Evolutionary conservation across 768 basidiomycete genomes (phyloP).

Genomic region (Lactarius indigo): DNA sequence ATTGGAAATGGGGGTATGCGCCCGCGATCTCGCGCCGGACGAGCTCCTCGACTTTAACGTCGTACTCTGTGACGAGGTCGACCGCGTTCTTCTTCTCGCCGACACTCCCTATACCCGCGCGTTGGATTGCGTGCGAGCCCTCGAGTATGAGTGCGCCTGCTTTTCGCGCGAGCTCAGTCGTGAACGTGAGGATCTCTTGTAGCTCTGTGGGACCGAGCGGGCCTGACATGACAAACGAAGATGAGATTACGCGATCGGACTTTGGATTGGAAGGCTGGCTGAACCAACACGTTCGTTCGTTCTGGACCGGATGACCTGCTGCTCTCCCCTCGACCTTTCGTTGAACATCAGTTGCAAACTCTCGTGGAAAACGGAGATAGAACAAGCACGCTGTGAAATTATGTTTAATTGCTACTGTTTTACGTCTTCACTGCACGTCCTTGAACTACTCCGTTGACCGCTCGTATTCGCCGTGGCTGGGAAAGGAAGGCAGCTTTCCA

Average conservation of each 20-base stretch:
- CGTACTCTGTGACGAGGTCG: conserved; percentile 93
- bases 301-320: too few species aligned
- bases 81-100: conserved; percentile 92
- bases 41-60: conserved; percentile 84
- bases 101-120: conserved; percentile 46
- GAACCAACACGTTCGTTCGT: too few species aligned
- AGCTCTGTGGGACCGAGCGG: conserved; percentile 44
- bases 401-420: not conserved
- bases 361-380: not conserved
- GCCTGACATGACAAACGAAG: conserved; percentile 15
- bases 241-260: not conserved
- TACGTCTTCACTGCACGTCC: not conserved
- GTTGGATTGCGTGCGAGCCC: conserved; percentile 72
- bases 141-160: conserved; percentile 76
- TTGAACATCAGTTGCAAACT: not conserved
- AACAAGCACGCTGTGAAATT: not conserved
- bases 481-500: not conserved
- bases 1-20: conserved; percentile 72
- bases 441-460: not conserved
- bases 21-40: conserved; percentile 64
- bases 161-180: conserved; percentile 62
- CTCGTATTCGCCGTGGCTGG: not conserved
- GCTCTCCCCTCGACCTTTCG: too few species aligned
- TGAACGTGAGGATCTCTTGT: conserved; percentile 61
- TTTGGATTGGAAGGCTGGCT: too few species aligned